Evolutionary conservation across 805 yeast genomes (phyloP).

Genomic region (Candida loeiensis): DNA sequence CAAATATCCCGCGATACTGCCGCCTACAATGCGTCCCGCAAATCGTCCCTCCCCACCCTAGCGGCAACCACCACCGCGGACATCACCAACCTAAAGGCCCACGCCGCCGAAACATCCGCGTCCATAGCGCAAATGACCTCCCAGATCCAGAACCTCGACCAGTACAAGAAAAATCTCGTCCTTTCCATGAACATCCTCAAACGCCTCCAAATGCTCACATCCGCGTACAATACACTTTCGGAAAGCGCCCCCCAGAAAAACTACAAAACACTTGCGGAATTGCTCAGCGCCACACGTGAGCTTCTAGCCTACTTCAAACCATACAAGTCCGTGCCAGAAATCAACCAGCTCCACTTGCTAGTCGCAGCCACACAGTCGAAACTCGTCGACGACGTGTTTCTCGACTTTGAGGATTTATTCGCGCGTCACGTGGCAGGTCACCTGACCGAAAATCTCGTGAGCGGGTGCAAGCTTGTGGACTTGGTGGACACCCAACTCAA

Average conservation of each 20-base stretch:
- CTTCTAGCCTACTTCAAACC: conserved; percentile 70
- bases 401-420: conserved; percentile 62
- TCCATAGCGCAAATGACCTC: conserved; percentile 69
- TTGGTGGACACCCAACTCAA: conserved; percentile 53
- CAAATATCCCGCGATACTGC: conserved; percentile 40
- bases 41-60: conserved; percentile 25
- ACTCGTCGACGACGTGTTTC: conserved; percentile 65
- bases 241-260: conserved; percentile 43
- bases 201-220: conserved; percentile 79
- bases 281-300: conserved; percentile 70
- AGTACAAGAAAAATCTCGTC: conserved; percentile 78
- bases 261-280: conserved; percentile 53
- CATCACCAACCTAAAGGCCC: conserved; percentile 44
- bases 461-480: conserved; percentile 74
- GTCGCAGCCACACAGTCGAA: conserved; percentile 57
- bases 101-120: conserved; percentile 54
- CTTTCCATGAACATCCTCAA: conserved; percentile 82
- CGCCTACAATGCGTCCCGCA: conserved; percentile 26
- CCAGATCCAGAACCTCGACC: conserved; percentile 74
- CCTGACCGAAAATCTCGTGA: conserved; percentile 34
- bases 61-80: conserved; percentile 40
- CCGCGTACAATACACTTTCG: conserved; percentile 63
- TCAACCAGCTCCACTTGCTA: conserved; percentile 59
- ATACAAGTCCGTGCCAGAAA: conserved; percentile 79
- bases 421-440: conserved; percentile 21